A percentile compares a stretch with the other conserved stretches of the same genome.
These are phyloP conservation scores for Aspergillus affinis DNA, from an alignment of 495 filamentous ascomycete species.

Conservation along the genomic window DNA sequence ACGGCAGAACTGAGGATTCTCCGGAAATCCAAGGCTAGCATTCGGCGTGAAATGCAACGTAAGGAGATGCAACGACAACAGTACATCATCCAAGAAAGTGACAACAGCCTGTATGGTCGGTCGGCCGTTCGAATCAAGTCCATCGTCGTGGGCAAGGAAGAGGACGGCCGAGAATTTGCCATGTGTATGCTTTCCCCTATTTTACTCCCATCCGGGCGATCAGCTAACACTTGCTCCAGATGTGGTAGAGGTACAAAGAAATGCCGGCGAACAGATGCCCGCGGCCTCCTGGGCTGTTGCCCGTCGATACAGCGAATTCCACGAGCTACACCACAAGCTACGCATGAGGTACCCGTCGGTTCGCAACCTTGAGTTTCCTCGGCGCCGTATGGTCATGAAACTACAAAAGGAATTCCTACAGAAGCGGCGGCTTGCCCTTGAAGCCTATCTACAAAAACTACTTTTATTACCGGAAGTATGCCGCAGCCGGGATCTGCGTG, in stretches of 20 bases:
- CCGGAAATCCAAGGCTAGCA: conserved; percentile 88
- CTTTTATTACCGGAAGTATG: conserved; percentile 90
- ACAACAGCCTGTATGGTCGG: conserved; percentile 94
- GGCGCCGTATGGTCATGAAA: conserved; percentile 91
- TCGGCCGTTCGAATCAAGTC: conserved; percentile 86
- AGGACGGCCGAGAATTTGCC: conserved; percentile 91
- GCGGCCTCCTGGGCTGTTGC: conserved; percentile 79
- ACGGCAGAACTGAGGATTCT: conserved; percentile 88
- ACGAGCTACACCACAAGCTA: conserved; percentile 88
- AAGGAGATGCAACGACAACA: conserved; percentile 97
- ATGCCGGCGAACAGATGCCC: conserved; percentile 86
- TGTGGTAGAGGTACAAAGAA: conserved; percentile 84
- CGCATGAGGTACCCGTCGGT: conserved; percentile 82
- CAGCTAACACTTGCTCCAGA: conserved; percentile 41
- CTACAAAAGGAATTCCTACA: conserved; percentile 92
- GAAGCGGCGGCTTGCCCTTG: conserved; percentile 78
- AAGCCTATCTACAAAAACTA: conserved; percentile 81
- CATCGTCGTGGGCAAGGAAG: conserved; percentile 86
- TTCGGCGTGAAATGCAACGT: conserved; percentile 86
- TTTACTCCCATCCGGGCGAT: not conserved
- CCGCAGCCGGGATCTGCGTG: conserved; percentile 84
- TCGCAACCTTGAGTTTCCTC: conserved; percentile 85
- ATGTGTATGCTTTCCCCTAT: conserved; percentile 57
- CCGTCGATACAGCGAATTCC: conserved; percentile 92
- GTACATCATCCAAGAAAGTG: conserved; percentile 95